Conservation (phyloP, 202 grass and related monocot genomes). For the Eragrostis tef region DNA sequence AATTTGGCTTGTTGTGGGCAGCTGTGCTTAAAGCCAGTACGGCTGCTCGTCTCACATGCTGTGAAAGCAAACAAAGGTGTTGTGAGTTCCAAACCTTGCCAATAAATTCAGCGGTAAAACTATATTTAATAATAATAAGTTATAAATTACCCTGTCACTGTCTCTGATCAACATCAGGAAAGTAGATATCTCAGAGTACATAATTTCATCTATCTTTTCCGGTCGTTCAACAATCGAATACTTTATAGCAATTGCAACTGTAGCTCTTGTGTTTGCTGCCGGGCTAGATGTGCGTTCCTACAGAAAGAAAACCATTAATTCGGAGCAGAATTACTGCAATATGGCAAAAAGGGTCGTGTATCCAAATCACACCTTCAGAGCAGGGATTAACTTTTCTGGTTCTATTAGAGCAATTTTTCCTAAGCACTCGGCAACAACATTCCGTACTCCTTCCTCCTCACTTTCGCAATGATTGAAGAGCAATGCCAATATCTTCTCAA, state of each 20-base stretch:
- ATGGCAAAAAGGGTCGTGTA: not conserved
- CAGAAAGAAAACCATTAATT: constrained; percentile 28
- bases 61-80: constrained; percentile 42
- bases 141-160: constrained; percentile 67
- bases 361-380: constrained; percentile 68
- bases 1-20: constrained; percentile 97
- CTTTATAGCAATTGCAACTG: constrained; percentile 95
- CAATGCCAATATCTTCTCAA: constrained; percentile 94
- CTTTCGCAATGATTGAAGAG: constrained; percentile 99
- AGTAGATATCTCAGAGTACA: constrained; percentile 82
- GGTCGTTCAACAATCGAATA: constrained; percentile 97
- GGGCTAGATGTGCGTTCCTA: constrained; percentile 81
- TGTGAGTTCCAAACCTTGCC: constrained; percentile 20
- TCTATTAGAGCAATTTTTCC: constrained; percentile 98
- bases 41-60: constrained; percentile 97
- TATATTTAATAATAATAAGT: constrained; percentile 5
- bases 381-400: constrained; percentile 87
- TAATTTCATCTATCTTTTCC: constrained; percentile 91
- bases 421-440: constrained; percentile 98
- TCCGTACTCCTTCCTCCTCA: constrained; percentile 95
- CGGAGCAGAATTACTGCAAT: constrained; percentile 28
- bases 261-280: constrained; percentile 92
- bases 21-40: constrained; percentile 92
- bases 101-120: constrained; percentile 31
- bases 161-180: constrained; percentile 99